Base-by-base conservation (phyloP, 768 basidiomycete species). In the Russula sp. region DNA sequence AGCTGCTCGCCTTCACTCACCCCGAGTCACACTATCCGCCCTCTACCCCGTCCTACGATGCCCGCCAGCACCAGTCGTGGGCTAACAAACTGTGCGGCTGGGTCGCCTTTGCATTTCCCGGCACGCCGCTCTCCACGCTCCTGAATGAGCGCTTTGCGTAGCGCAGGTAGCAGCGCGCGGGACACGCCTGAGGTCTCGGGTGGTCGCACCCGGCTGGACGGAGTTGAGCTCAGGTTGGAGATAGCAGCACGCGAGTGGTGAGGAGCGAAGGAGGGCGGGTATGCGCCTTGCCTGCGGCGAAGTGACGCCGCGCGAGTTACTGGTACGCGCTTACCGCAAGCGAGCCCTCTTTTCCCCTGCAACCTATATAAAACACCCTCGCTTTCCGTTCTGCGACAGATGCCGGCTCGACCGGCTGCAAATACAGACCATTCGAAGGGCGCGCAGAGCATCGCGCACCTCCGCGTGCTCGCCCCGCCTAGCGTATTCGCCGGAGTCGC, bases 1-100 rank as follows among this genome's bases (percentile, higher is more conserved):
- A 90, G 68, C 79, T 90, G 36, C 81, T 90, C 66, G 78, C 81
- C 18, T 90, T 89, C 74, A n/a, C n/a, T n/a, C n/a, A n/a, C n/a
- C n/a, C n/a, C n/a, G n/a, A n/a, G n/a, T n/a, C n/a, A n/a, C n/a
- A 81, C 77, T 86, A 86, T 62, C 83, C 82, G 2, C 77, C 76
- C 0, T 75, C 73, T 8, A 79, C 81, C 35, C 79, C 79, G 14
- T 76, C 75, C 42, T 76, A 78, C 18, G 56, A 68, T 2, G 68
- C 71, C 29, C 80, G 85, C 2, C 79, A 78, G 25, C 56, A 62
- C 0, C 76, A 83, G 64, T 74, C 73, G 3, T 89, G 87, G 87
- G 81, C 80, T 0, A 61, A 69, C 10, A 82, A 80, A 63, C 41
- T 66, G 0, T 80, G 79, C 0, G 87, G 86, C 13, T 89, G 86